Conservation (phyloP, 352 stramenopile species). For the Lagenidium giganteum region DNA sequence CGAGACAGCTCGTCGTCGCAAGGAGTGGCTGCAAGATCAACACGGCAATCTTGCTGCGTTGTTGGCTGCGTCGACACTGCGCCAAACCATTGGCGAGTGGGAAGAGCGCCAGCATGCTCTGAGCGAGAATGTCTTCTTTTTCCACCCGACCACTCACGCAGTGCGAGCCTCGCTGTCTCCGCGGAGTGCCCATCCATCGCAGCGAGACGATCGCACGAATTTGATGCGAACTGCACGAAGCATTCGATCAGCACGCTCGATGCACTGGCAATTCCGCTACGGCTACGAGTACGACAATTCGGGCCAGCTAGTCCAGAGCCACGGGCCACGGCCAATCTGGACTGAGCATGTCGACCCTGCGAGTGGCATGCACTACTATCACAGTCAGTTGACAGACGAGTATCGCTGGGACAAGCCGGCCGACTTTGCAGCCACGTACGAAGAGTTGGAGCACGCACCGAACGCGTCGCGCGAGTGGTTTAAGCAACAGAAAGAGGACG, state of each 20-base stretch:
- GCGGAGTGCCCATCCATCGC: conserved; percentile 34
- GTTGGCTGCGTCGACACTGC: conserved; percentile 23
- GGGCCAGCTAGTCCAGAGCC: conserved; percentile 25
- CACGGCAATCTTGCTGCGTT: conserved; percentile 24
- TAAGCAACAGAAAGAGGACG: conserved; percentile 18
- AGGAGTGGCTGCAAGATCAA: conserved; percentile 47
- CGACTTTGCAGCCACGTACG: conserved; percentile 56
- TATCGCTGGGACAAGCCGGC: conserved; percentile 73
- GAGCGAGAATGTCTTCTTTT: conserved; percentile 69
- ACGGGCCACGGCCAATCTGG: conserved; percentile 45
- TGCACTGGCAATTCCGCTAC: conserved; percentile 76
- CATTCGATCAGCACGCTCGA: conserved; percentile 29
- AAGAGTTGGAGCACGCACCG: conserved; percentile 28
- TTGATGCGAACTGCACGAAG: conserved; percentile 23
- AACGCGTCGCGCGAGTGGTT: conserved; percentile 72
- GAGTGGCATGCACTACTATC: conserved; percentile 53
- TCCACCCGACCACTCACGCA: conserved; percentile 37
- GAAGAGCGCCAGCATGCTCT: conserved; percentile 56
- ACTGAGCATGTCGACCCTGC: conserved; percentile 47
- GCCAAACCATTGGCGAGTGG: conserved; percentile 44
- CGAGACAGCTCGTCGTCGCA: conserved; percentile 30
- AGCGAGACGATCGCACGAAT: conserved; percentile 13
- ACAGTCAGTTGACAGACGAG: conserved; percentile 66
- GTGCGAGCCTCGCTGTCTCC: conserved; percentile 57
- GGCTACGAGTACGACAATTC: conserved; percentile 53